A percentile compares a stretch with the other conserved stretches of the same genome.
Evolutionary conservation across 2,329 filamentous ascomycete genomes (phyloP).

Genomic region (Moelleriella libera): DNA sequence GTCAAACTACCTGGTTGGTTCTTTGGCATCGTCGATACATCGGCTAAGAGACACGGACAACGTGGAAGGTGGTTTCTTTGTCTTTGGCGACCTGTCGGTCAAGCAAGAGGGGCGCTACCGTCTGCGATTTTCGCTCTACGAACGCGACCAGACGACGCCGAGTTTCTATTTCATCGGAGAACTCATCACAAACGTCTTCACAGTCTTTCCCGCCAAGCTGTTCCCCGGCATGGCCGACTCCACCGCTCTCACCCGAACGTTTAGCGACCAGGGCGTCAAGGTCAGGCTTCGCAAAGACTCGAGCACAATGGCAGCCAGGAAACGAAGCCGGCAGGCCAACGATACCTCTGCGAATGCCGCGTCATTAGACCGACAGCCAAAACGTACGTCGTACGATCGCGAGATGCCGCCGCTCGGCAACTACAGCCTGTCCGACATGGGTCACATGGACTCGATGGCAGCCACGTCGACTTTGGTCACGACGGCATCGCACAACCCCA

Average conservation of each 20-base stretch:
- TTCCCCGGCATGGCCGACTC: constrained; percentile 74
- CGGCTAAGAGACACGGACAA: constrained; percentile 68
- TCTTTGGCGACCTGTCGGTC: constrained; percentile 80
- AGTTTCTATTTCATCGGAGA: constrained; percentile 10
- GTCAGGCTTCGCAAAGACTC: constrained; percentile 74
- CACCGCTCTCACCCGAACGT: constrained; percentile 65
- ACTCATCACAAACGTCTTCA: constrained; percentile 47
- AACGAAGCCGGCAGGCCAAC: constrained; percentile 20
- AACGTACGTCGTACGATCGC: constrained; percentile 9
- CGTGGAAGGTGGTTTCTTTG: constrained; percentile 70
- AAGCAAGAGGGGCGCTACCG: constrained; percentile 59
- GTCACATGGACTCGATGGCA: constrained; percentile 5
- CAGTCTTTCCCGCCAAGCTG: constrained; percentile 49
- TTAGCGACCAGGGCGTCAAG: constrained; percentile 78
- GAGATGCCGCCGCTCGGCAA: constrained; percentile 6
- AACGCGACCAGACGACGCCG: constrained; percentile 15
- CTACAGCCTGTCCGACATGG: constrained; percentile 6
- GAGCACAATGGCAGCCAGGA: constrained; percentile 37
- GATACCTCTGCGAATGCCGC: constrained; percentile 3
- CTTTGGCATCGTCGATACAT: constrained; percentile 67
- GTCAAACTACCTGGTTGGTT: constrained; percentile 49
- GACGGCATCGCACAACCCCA: constrained; percentile 3
- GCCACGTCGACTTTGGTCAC: constrained; percentile 2
- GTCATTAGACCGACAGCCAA: constrained; percentile 8
- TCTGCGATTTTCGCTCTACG: constrained; percentile 63